Base-by-base conservation (phyloP, 2,329 filamentous ascomycete genomes). In the Colletotrichum navitas region DNA sequence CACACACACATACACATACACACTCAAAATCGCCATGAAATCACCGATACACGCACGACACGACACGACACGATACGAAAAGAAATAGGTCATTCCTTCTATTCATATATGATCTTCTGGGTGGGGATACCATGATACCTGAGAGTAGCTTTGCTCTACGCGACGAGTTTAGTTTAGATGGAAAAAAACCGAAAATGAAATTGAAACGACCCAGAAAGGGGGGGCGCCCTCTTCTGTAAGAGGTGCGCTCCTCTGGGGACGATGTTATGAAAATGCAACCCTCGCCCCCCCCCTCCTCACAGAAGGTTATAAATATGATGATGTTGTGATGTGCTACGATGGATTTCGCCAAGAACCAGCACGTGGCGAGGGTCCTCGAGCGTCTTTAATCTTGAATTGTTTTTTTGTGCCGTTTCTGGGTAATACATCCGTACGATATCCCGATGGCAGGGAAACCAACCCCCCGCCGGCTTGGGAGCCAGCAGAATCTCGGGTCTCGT, bases 41-140 rank as follows among this genome's bases (percentile, higher is more conserved):
- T 21, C 18, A 65, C 39, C 39, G n/a, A 52, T 52, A 54, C 66
- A 59, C 65, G 41, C 34, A 51, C 45, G 34, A 58, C 14, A 52
- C 45, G 47, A 36, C 41, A 49, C 43, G 32, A 36, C 21, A 47
- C 24, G 39, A 32, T 21, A 34, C 4, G 58, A 26, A 47, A 45
- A 43, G 10, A 55, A 36, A 52, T 8, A 63, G 26, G 45, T 41
- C 60, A 29, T 32, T 63, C 60, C 5, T 62, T 62, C 29, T n/a
- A 8, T 51, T 62, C 12, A 51, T 21, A 63, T 5, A 52, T 11
- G 32, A 21, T 62, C 10, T 36, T 51, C 45, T 63, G 62, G 67
- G 54, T 51, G 45, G 45, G 62, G 67, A 56, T 47, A 58, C 41
- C 26, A 71, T 72, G 69, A 72, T 72, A 72, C 58, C 66, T 72